Evolutionary conservation across 2,329 filamentous ascomycete genomes (phyloP), one percentile per base, ranked within the genome.

Genomic region (Aspergillus novoparasiticus): DNA sequence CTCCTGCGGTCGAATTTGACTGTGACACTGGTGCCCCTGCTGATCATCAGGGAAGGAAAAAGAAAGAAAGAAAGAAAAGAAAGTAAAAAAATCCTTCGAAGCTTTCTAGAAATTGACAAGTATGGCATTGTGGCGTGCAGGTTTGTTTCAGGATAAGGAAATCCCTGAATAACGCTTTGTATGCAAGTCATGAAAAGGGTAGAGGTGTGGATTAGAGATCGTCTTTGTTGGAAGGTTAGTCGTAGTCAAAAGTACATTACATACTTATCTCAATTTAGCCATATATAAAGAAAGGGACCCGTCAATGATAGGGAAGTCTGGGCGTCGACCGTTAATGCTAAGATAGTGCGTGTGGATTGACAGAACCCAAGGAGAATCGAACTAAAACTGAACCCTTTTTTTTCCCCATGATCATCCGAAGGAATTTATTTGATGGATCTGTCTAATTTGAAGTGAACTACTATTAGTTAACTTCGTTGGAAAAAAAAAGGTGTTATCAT

Each of bases 361-460:
- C 55, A 54, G 60, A 58, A 62, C 60, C 60, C 57, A 56, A 62
- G 60, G 60, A 62, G 60, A 36, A 55, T 41, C 32, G 32, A 39
- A 55, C 51, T 55, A 55, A 55, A 55, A 55, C 32, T 60, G 58
- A 60, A 60, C 58, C 58, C 58, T 59, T 59, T 58, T 46, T 51
- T 51, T 58, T 28, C 50, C 50, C 14, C 30, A 60, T 55, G 58
- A 60, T 60, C 58, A 54, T 60, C 48, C 58, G 50, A 48, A 60
- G 58, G 58, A 28, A 55, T 55, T 55, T 55, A 9, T 41, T 53
- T 55, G 51, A 55, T 55, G 51, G 51, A 55, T 55, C 51, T 55
- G 51, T 55, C 51, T 32, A 51, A 55, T 55, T 39, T 55, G 51
- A 55, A 55, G 16, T 23, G 12, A 30, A 55, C 32, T 55, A 55